A percentile compares a stretch with the other conserved stretches of the same genome.
These are phyloP conservation scores for Citrus mangshanensis DNA, from an alignment of 345 rosid genomes.

Conservation along the genomic window DNA sequence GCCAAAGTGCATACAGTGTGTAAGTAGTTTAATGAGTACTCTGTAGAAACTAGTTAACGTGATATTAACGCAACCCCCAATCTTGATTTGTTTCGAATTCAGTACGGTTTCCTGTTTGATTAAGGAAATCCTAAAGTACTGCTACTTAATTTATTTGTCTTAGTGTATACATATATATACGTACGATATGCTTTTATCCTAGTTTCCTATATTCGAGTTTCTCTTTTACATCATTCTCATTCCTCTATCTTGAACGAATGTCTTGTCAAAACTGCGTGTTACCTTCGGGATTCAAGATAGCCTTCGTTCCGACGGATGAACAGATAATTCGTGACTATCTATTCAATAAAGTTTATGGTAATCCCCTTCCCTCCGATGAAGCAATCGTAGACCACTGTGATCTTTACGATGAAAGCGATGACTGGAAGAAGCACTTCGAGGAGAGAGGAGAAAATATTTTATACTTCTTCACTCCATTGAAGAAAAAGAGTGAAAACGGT, in stretches of 20 bases:
- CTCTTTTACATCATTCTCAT: not conserved
- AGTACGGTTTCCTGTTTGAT: not conserved
- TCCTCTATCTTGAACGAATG: not conserved
- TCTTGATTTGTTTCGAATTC: no score
- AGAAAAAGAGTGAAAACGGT: not conserved
- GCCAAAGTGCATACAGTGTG: no score
- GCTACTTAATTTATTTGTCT: no score
- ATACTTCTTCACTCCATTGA: not conserved
- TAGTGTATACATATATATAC: not conserved
- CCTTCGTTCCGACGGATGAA: not conserved
- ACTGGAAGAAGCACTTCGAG: not conserved
- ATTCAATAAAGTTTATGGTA: not conserved
- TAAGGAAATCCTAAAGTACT: not conserved
- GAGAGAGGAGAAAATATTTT: not conserved
- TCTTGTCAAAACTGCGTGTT: not conserved
- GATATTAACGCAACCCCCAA: no score
- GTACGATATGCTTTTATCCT: no score
- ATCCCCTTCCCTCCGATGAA: not conserved
- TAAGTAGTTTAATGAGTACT: no score
- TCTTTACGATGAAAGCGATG: not conserved
- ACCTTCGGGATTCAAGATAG: not conserved
- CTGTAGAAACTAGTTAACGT: no score
- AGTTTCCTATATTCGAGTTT: no score
- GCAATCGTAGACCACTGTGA: not conserved
- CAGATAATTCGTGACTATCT: not conserved